phyloP scores from a whole-genome alignment of 1,139 yeast genomes.

The Ogataea hybrid region DNA sequence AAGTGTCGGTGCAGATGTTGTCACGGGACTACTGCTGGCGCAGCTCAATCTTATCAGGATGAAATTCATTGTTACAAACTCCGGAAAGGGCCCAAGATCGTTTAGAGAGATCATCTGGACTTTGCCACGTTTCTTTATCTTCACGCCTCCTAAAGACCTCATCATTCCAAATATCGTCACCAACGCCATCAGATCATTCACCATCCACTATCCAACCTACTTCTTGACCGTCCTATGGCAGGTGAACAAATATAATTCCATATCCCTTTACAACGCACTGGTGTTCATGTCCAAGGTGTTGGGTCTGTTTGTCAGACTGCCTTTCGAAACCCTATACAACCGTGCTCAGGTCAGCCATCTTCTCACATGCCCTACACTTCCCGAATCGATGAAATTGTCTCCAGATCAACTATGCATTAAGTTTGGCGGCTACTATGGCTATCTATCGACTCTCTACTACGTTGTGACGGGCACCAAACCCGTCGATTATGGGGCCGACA shows the following conservation, averaged over 20 bases:
- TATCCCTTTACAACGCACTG: conserved; percentile 53
- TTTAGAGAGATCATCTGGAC: conserved; percentile 37
- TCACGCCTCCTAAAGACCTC: conserved; percentile 47
- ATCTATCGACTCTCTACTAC: conserved; percentile 49
- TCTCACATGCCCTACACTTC: conserved; percentile 34
- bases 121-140: conserved; percentile 42
- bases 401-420: conserved; percentile 52
- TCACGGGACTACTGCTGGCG: conserved; percentile 73
- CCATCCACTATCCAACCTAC: conserved; percentile 73
- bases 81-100: conserved; percentile 38
- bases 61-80: conserved; percentile 65
- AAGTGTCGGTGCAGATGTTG: conserved; percentile 67
- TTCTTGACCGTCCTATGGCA: conserved; percentile 63
- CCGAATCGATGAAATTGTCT: conserved; percentile 31
- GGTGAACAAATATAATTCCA: conserved; percentile 67
- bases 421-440: conserved; percentile 51
- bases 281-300: conserved; percentile 52
- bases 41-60: conserved; percentile 84
- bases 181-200: conserved; percentile 58
- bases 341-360: conserved; percentile 78
- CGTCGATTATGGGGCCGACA: conserved; percentile 24
- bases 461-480: conserved; percentile 39
- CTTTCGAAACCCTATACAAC: conserved; percentile 81
- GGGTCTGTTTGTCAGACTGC: conserved; percentile 75
- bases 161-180: conserved; percentile 59